Evolutionary conservation across 305 asterid genomes (phyloP).

Genomic region (Coffea humblotiana): DNA sequence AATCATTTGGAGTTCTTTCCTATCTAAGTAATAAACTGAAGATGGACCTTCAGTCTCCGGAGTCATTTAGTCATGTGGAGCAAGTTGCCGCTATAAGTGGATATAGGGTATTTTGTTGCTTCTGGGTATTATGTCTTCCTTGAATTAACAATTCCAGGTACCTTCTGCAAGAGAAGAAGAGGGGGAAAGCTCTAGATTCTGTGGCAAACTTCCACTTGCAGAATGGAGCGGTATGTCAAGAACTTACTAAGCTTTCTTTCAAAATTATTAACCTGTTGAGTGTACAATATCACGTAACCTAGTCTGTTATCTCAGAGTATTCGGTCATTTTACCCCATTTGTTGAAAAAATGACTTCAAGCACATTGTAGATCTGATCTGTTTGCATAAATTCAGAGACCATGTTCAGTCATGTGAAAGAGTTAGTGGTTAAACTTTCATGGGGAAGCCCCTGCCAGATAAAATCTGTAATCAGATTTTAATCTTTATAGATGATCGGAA

Average conservation of each 20-base stretch:
- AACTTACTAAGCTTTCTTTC: not conserved
- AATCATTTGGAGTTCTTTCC: not conserved
- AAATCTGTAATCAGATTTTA: not conserved
- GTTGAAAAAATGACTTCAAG: too few relatives aligned
- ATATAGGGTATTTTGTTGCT: slow-evolving; percentile 11
- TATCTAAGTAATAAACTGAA: not conserved
- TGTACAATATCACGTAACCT: too few relatives aligned
- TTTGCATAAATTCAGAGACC: not conserved
- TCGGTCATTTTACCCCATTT: too few relatives aligned
- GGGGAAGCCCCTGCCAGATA: not conserved
- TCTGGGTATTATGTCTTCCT: slow-evolving; percentile 2
- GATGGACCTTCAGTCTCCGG: not conserved
- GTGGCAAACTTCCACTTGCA: slow-evolving; percentile 94
- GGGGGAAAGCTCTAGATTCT: slow-evolving; percentile 88
- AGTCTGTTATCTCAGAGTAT: too few relatives aligned
- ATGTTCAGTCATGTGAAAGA: not conserved
- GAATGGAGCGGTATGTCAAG: slow-evolving; percentile 87
- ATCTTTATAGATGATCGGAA: slow-evolving; percentile 66
- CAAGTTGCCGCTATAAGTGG: not conserved
- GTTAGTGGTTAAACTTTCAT: not conserved
- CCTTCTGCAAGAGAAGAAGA: slow-evolving; percentile 84
- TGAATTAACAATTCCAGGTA: slow-evolving; percentile 45
- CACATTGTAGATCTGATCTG: not conserved
- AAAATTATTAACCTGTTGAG: too few relatives aligned
- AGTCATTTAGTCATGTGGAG: not conserved